phyloP scores from a whole-genome alignment of 805 yeast genomes.

The Cyberlindnera petersonii region DNA sequence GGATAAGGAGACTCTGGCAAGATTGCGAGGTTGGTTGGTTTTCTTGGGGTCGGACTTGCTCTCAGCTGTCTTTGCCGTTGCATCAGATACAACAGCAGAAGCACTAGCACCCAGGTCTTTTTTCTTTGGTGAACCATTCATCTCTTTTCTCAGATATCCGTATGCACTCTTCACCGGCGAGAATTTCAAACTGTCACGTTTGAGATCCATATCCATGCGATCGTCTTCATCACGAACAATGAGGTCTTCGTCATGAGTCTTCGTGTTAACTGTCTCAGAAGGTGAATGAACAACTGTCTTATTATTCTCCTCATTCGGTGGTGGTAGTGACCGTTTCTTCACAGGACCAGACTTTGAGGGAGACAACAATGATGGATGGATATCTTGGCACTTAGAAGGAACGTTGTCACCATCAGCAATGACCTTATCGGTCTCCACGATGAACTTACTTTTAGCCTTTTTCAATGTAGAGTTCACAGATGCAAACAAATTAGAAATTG shows the following conservation, averaged over 20 bases:
- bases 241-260: neutral
- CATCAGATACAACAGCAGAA: constrained; percentile 1
- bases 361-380: neutral
- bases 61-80: neutral
- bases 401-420: constrained; percentile 7
- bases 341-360: constrained; percentile 3
- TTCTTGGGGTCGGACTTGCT: constrained; percentile 5
- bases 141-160: constrained; percentile 24
- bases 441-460: constrained; percentile 22
- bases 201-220: constrained; percentile 13
- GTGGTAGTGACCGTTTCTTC: neutral
- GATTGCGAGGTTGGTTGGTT: constrained; percentile 12
- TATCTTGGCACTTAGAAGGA: constrained; percentile 1
- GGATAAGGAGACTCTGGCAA: constrained; percentile 24
- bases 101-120: neutral
- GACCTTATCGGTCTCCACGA: constrained; percentile 17
- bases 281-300: neutral
- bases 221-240: constrained; percentile 5
- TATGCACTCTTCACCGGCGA: constrained; percentile 29
- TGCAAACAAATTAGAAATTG: constrained; percentile 24
- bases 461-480: constrained; percentile 25
- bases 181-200: constrained; percentile 19
- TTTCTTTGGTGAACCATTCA: constrained; percentile 18
- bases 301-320: neutral
- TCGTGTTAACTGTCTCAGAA: neutral